Evolutionary conservation across 75 land plant genomes (phyloP).

Genomic region (Ceratopteris richardii): DNA sequence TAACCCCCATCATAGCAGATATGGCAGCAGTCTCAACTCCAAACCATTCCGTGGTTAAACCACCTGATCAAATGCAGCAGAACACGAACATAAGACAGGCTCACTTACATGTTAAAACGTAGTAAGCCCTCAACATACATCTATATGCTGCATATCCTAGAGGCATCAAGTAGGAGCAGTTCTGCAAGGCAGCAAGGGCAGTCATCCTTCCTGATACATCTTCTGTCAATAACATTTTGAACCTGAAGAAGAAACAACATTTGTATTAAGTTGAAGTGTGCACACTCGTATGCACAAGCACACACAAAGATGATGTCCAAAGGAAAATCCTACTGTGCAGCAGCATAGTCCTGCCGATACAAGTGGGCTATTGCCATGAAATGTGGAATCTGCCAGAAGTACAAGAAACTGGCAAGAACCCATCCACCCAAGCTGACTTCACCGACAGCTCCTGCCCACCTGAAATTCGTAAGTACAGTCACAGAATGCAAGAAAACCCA

Average conservation of each 20-base stretch:
- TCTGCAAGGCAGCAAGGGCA: slow-evolving; percentile 69
- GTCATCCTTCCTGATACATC: slow-evolving; percentile 73
- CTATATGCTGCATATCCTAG: slow-evolving; percentile 76
- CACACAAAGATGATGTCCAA: too few relatives aligned
- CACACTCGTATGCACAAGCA: too few relatives aligned
- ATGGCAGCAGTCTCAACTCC: slow-evolving; percentile 57
- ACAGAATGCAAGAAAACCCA: too few relatives aligned
- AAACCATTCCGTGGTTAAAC: slow-evolving; percentile 68
- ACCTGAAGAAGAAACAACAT: too few relatives aligned
- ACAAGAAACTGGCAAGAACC: slow-evolving; percentile 82
- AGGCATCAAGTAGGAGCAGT: slow-evolving; percentile 78
- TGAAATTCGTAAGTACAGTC: too few relatives aligned
- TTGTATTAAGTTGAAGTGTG: too few relatives aligned
- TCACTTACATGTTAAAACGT: too few relatives aligned
- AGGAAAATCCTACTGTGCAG: slow-evolving; percentile 88
- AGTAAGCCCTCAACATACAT: too few relatives aligned
- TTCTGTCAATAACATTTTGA: slow-evolving; percentile 64
- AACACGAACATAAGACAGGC: not conserved
- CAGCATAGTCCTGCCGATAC: slow-evolving; percentile 84
- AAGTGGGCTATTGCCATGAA: slow-evolving; percentile 94
- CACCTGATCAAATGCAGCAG: slow-evolving; percentile 66
- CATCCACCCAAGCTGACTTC: slow-evolving; percentile 47
- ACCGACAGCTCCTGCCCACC: slow-evolving; percentile 92
- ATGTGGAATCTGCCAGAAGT: slow-evolving; percentile 97
- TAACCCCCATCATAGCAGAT: slow-evolving; percentile 47